These are phyloP conservation scores for Marchantia paleacea DNA, from an alignment of 225 moss, liverwort and hornwort genomes.

Conservation along the genomic window DNA sequence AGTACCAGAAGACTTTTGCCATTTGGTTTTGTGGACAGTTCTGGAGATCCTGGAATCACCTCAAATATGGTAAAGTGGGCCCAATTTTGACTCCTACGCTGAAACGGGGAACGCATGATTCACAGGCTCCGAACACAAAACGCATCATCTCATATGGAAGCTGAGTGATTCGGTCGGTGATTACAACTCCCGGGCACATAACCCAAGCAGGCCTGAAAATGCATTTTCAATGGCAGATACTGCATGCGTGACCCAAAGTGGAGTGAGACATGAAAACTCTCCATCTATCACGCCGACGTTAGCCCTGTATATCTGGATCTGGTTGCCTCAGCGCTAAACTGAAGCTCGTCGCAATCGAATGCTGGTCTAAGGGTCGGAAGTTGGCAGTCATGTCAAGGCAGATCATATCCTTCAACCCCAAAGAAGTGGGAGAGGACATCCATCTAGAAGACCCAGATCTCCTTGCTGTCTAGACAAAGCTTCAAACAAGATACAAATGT, in stretches of 20 bases:
- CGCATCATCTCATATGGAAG: not conserved
- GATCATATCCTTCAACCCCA: too few species aligned
- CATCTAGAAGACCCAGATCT: too few species aligned
- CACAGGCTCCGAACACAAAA: not conserved
- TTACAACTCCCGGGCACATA: slow-evolving; percentile 14
- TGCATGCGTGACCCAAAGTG: slow-evolving; percentile 15
- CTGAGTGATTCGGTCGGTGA: not conserved
- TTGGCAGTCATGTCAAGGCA: slow-evolving; percentile 1
- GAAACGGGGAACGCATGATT: not conserved
- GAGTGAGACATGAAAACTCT: slow-evolving; percentile 13
- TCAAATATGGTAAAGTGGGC: not conserved
- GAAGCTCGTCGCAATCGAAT: slow-evolving; percentile 20
- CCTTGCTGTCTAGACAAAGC: too few species aligned
- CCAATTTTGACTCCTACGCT: not conserved
- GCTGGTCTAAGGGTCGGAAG: slow-evolving; percentile 23
- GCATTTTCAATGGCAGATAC: slow-evolving; percentile 14
- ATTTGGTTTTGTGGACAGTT: not conserved
- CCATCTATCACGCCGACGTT: slow-evolving; percentile 32
- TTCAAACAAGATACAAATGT: too few species aligned
- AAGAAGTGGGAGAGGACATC: too few species aligned
- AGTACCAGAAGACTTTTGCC: not conserved
- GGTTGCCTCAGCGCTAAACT: slow-evolving; percentile 25
- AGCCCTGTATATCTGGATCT: slow-evolving; percentile 21
- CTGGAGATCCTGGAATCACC: not conserved
- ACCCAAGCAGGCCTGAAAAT: slow-evolving; percentile 20